Conservation (phyloP, 192 early-diverging fungal genomes). For the Podila minutissima region DNA sequence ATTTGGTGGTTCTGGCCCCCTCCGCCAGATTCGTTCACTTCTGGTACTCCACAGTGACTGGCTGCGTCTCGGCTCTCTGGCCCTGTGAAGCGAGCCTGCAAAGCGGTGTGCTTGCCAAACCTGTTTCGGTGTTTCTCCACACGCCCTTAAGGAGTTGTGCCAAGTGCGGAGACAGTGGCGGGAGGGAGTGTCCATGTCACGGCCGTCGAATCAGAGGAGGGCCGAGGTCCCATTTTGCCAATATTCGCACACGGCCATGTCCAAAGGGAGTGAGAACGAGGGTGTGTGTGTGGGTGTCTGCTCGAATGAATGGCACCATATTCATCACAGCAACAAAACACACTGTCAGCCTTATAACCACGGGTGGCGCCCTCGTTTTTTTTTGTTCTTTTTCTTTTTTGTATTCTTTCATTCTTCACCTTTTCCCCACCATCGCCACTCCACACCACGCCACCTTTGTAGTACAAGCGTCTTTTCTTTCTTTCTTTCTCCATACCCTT, state of each 20-base stretch:
- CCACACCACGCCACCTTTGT: neutral
- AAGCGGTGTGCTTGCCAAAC: too few relatives aligned
- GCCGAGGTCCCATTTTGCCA: neutral
- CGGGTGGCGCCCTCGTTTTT: neutral
- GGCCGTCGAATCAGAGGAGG: neutral
- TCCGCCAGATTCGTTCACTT: too few relatives aligned
- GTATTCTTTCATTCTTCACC: neutral
- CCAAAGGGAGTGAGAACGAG: too few relatives aligned
- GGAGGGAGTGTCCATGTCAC: neutral
- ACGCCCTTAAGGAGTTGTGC: neutral
- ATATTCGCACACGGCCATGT: too few relatives aligned
- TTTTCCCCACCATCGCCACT: neutral
- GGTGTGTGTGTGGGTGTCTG: too few relatives aligned
- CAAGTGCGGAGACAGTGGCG: constrained; percentile 4
- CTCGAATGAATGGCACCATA: too few relatives aligned
- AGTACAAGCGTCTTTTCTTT: neutral
- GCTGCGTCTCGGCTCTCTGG: too few relatives aligned
- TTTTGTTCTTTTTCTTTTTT: neutral
- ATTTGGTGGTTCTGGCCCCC: too few relatives aligned
- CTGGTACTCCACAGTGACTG: too few relatives aligned
- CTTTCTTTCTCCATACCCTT: neutral
- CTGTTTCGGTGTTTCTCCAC: neutral
- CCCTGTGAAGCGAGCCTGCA: too few relatives aligned
- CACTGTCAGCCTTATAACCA: too few relatives aligned
- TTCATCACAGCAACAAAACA: too few relatives aligned